These are phyloP conservation scores for Erysimum cheiranthoides DNA, from an alignment of 345 rosid genomes.

Conservation along the genomic window DNA sequence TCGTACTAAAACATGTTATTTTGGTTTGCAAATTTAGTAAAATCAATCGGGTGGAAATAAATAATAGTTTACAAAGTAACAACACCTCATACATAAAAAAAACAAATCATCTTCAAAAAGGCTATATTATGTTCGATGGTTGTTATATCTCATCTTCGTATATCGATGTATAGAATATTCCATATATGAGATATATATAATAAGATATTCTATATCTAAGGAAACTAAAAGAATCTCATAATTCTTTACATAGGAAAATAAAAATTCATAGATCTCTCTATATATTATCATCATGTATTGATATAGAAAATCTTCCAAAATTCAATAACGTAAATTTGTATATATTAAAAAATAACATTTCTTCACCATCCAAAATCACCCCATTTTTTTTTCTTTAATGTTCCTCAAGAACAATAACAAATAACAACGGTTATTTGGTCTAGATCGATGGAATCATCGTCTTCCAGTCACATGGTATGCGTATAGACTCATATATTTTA, in stretches of 20 bases:
- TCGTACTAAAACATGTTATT: too few species aligned
- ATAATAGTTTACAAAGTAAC: too few species aligned
- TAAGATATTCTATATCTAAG: neutral
- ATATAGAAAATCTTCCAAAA: neutral
- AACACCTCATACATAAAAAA: too few species aligned
- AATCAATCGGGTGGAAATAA: too few species aligned
- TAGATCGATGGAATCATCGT: slow-evolving; percentile 15
- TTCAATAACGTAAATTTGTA: neutral
- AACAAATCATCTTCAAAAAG: too few species aligned
- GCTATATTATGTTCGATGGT: too few species aligned
- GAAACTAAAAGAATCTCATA: neutral
- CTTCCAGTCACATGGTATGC: slow-evolving; percentile 17
- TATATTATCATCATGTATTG: neutral
- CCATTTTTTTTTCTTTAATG: neutral
- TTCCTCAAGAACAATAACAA: slow-evolving; percentile 2
- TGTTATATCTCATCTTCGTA: too few species aligned
- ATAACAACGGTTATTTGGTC: neutral
- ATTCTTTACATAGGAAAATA: neutral
- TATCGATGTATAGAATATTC: too few species aligned
- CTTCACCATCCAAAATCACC: neutral
- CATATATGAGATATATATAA: neutral
- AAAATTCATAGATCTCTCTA: neutral
- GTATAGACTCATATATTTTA: neutral
- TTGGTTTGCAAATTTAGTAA: too few species aligned
- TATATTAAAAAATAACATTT: neutral